Conservation (phyloP, 345 rosid genomes). For the Eucalyptus victrix region DNA sequence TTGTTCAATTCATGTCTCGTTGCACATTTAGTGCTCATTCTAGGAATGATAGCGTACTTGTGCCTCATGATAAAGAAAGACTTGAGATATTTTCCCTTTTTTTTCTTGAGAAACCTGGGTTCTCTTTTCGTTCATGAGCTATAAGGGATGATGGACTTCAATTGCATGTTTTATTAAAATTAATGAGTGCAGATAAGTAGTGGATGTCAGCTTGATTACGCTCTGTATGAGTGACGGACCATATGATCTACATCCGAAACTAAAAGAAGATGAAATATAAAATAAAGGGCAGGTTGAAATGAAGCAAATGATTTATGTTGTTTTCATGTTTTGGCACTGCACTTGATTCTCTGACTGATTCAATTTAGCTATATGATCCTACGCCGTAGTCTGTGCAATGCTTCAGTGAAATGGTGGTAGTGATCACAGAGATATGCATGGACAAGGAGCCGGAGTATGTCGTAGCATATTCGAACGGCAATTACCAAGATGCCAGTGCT, state of each 20-base stretch:
- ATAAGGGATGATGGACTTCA: neutral
- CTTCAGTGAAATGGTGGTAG: conserved; percentile 27
- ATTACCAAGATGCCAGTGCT: conserved; percentile 22
- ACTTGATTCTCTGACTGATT: neutral
- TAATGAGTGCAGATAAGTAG: neutral
- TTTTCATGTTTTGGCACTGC: neutral
- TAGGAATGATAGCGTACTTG: neutral
- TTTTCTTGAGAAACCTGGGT: neutral
- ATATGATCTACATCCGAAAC: neutral
- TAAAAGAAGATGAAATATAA: neutral
- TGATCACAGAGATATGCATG: conserved; percentile 57
- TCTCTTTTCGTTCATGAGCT: neutral
- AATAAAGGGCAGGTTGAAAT: neutral
- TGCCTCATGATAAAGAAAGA: neutral
- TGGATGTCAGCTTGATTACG: neutral
- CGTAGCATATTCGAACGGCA: conserved; percentile 33
- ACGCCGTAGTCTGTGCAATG: neutral
- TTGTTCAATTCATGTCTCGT: neutral
- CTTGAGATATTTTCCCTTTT: neutral
- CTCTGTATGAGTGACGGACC: neutral
- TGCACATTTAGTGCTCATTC: neutral
- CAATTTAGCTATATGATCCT: neutral
- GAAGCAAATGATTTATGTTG: neutral
- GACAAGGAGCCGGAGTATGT: conserved; percentile 72
- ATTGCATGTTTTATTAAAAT: neutral